Conservation (phyloP, 179 eudicot genomes). For the Drosera spatulata region DNA sequence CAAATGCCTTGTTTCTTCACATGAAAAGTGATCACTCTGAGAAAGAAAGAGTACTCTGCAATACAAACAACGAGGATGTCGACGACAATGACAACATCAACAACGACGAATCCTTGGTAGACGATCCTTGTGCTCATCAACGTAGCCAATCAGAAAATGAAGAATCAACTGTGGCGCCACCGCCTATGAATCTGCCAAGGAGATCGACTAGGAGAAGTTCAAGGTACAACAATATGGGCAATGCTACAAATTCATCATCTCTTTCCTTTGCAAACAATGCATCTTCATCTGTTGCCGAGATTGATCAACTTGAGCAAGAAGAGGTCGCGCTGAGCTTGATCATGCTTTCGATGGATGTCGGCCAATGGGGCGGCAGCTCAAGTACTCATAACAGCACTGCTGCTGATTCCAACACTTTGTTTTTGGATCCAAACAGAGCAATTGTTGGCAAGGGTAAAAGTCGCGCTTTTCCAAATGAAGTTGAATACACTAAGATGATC, state of each 20-base stretch:
- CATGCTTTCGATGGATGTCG: constrained; percentile 69
- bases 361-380: constrained; percentile 13
- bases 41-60: constrained; percentile 5
- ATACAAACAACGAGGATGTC: constrained; percentile 5
- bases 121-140: too few species aligned
- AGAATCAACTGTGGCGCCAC: background rate
- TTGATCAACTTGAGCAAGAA: constrained; percentile 34
- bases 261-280: constrained; percentile 17
- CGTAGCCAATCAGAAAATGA: background rate
- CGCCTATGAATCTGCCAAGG: constrained; percentile 11
- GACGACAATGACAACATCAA: background rate
- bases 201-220: constrained; percentile 36
- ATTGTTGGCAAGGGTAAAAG: too few species aligned
- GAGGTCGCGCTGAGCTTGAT: constrained; percentile 69
- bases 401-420: background rate
- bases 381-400: constrained; percentile 6
- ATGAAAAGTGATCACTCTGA: constrained; percentile 48
- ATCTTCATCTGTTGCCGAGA: constrained; percentile 51
- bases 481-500: too few species aligned
- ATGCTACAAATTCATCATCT: constrained; percentile 14
- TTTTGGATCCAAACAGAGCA: too few species aligned
- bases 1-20: constrained; percentile 57
- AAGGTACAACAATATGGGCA: constrained; percentile 17
- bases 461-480: too few species aligned
- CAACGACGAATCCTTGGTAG: too few species aligned